Conservation (phyloP, 2,329 filamentous ascomycete species). For the Xylariomycetidae sp. region DNA sequence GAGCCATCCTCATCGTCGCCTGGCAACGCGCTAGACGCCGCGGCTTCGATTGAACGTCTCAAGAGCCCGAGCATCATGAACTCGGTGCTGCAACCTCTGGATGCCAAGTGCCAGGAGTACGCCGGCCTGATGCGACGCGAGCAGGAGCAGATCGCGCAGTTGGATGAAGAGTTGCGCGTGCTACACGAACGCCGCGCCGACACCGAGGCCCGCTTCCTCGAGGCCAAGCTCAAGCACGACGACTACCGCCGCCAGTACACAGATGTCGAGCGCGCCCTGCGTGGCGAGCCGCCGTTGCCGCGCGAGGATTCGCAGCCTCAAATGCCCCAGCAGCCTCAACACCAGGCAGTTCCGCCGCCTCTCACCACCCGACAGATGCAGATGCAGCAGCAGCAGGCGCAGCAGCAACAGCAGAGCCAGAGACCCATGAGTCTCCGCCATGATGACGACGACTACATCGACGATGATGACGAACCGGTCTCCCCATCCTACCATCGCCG, state of each 20-base stretch:
- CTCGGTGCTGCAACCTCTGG: slow-evolving; percentile 38
- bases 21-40: slow-evolving; percentile 7
- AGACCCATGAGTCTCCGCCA: slow-evolving; percentile 18
- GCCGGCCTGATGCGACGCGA: slow-evolving; percentile 34
- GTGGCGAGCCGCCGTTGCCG: slow-evolving; percentile 30
- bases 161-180: slow-evolving; percentile 36
- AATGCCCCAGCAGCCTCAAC: slow-evolving; percentile 3
- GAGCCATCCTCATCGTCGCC: slow-evolving; percentile 1
- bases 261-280: slow-evolving; percentile 36
- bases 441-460: slow-evolving; percentile 18
- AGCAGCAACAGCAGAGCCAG: slow-evolving; percentile 14
- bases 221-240: slow-evolving; percentile 38
- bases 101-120: slow-evolving; percentile 40
- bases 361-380: too few relatives aligned
- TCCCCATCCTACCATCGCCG: slow-evolving; percentile 18
- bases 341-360: slow-evolving; percentile 11
- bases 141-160: slow-evolving; percentile 33
- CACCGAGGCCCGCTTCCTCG: slow-evolving; percentile 35
- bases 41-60: slow-evolving; percentile 32
- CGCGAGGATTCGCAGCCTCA: slow-evolving; percentile 11
- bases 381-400: slow-evolving; percentile 6
- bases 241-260: slow-evolving; percentile 36
- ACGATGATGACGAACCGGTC: slow-evolving; percentile 15
- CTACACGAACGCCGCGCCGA: slow-evolving; percentile 35
- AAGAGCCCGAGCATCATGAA: slow-evolving; percentile 37